Evolutionary conservation across 768 basidiomycete species (phyloP), one percentile per base, ranked within the genome.

Genomic region (Hebeloma cylindrosporum): DNA sequence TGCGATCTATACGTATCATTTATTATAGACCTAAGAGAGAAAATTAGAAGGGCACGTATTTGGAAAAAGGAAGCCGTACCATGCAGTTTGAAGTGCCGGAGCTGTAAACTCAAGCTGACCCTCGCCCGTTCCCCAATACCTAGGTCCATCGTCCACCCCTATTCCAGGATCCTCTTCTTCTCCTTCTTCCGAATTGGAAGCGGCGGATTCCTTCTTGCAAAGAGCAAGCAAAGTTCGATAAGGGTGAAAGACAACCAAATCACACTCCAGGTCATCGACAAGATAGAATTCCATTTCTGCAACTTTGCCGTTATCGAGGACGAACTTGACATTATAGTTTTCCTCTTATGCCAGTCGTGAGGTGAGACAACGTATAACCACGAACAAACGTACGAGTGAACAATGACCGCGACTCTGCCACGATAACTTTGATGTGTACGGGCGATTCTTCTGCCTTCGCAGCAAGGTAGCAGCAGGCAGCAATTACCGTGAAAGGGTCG

Each of bases 281-380:
- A 98, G 82, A 68, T 95, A 98, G 69, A 98, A 98, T 62, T 98
- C 95, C 94, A 97, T 97, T 64, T 99, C 96, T 3, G 94, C 96
- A 10, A 99, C 72, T 59, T 92, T 93, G 8, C 86, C 79, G 57
- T 94, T 88, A 60, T 96, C 93, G 0, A 86, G 78, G 0, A 88
- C 82, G 59, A 96, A 95, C 59, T 88, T 85, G 60, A 87, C 72
- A 4, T 76, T 79, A 57, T 89, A 88, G 14, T 80, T 82, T 41
- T 83, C 80, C 42, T 75, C 79, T 82, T 39, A 23, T 44, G 7
- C 13, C 11, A 23, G 1, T 4, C 16, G 18, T n/a, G 35, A 43
- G 33, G n/a, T 28, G 40, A 20, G 46, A 16, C 31, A 16, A 29
- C 18, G 1, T 9, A 16, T 32, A 11, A 13, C 23, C 29, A 35